These are phyloP conservation scores for Leccinum subgranulosum DNA, from an alignment of 768 basidiomycete genomes.

Conservation along the genomic window DNA sequence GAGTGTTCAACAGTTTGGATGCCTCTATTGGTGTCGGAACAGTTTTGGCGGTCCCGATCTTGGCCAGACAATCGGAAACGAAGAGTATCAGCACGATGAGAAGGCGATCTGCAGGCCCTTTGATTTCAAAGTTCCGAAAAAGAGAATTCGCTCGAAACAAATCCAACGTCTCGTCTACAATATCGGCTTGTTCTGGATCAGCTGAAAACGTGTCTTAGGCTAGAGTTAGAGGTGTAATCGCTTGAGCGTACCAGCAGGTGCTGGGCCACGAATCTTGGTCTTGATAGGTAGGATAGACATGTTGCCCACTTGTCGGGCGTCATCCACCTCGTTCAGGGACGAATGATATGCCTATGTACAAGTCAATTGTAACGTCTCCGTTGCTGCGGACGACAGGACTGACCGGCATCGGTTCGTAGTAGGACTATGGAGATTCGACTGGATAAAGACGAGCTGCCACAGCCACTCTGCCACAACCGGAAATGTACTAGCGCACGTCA, in stretches of 20 bases:
- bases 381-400: slow-evolving; percentile 25
- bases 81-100: slow-evolving; percentile 97
- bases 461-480: slow-evolving; percentile 13
- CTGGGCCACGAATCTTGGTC: slow-evolving; percentile 90
- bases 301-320: slow-evolving; percentile 85
- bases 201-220: slow-evolving; percentile 43
- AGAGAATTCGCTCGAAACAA: slow-evolving; percentile 98
- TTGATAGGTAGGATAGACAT: slow-evolving; percentile 87
- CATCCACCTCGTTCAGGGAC: slow-evolving; percentile 79
- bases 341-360: slow-evolving; percentile 89
- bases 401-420: slow-evolving; percentile 47
- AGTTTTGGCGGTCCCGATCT: slow-evolving; percentile 71
- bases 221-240: slow-evolving; percentile 5
- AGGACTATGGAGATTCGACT: background rate
- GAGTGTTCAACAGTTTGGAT: slow-evolving; percentile 80
- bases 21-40: slow-evolving; percentile 81
- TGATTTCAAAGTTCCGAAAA: slow-evolving; percentile 99
- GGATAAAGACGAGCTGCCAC: slow-evolving; percentile 28
- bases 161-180: slow-evolving; percentile 93
- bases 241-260: slow-evolving; percentile 61
- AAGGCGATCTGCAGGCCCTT: slow-evolving; percentile 92
- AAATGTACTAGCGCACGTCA: background rate
- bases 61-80: slow-evolving; percentile 94
- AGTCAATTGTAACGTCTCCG: background rate
- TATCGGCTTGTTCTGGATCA: slow-evolving; percentile 76